phyloP scores from a whole-genome alignment of 2,329 filamentous ascomycete species.

The Aspergillus floridensis region DNA sequence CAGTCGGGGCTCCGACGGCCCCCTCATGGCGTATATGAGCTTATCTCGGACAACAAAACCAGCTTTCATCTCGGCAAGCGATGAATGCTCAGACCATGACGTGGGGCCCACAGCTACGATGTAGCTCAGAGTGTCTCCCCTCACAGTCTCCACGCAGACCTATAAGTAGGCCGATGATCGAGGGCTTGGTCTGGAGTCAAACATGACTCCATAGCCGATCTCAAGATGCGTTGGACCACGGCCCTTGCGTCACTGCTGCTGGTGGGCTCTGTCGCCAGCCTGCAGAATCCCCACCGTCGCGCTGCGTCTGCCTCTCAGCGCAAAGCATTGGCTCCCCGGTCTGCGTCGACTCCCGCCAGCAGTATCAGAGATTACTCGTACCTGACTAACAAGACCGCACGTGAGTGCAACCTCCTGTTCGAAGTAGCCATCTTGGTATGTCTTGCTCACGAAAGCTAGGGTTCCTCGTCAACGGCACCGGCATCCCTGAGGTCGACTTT shows the following conservation, averaged over 20 bases:
- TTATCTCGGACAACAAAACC: not conserved
- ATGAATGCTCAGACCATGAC: not conserved
- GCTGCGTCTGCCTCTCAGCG: conserved; percentile 2
- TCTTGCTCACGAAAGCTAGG: conserved; percentile 38
- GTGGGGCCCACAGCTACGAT: not conserved
- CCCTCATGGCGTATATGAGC: not conserved
- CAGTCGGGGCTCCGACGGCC: not conserved
- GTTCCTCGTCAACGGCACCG: conserved; percentile 63
- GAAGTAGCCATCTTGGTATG: not conserved
- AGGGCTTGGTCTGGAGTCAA: not conserved
- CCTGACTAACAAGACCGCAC: conserved; percentile 7
- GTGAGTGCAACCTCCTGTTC: not conserved
- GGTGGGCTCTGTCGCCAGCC: conserved; percentile 9
- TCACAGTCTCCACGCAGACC: not conserved
- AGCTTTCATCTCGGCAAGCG: not conserved
- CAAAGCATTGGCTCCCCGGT: not conserved
- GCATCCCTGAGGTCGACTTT: conserved; percentile 66
- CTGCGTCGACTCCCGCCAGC: not conserved
- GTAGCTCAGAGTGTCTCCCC: not conserved
- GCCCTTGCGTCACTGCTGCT: conserved; percentile 10
- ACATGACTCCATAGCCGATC: not conserved
- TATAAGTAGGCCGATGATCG: not conserved
- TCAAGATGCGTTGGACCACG: conserved; percentile 7
- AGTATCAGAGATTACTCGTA: not conserved
- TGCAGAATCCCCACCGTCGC: conserved; percentile 23